Evolutionary conservation across 2,329 filamentous ascomycete genomes (phyloP), one percentile per base, ranked within the genome.

Genomic region (Macrophomina pseudophaseolina): DNA sequence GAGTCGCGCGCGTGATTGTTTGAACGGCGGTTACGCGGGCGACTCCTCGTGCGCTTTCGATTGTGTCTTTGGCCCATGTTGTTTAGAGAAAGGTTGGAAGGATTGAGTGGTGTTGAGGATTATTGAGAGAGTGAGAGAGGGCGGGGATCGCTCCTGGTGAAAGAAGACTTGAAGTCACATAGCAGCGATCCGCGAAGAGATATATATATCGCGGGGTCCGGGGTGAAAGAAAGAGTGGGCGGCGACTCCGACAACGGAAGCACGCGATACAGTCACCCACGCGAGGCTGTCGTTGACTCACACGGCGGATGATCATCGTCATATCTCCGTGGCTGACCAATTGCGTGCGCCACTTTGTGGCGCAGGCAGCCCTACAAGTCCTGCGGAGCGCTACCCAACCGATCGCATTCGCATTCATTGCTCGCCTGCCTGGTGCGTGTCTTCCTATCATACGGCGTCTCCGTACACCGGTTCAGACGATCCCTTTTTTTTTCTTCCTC

Each of bases 1-100:
- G 58, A 62, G 58, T 49, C 58, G 58, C 58, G 58, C 42, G 58
- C 42, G n/a, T 62, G 58, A 65, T 72, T 73, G 67, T 64, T 69
- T 51, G 71, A 69, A 67, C 76, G 73, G 66, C 77, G 77, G 70
- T 80, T 76, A 59, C 79, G 76, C 56, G 79, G 78, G 42, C 80
- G 77, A 70, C 77, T 79, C 68, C 80, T 74, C 23, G 78, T 81
- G 64, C 80, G 78, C 69, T 78, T 80, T 68, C 79, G 74, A 72
- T 81, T 81, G 72, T 81, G 80, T 69, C 79, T 75, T 70, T 80
- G 78, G 69, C 78, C 78, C 80, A 81, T 81, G 38, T 70, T 42
- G 32, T 11, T 6, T 30, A 12, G 53, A 38, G 5, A 1, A 5
- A 60, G 49, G 49, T 49, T 38, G 7, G 33, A 28, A 52, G n/a